Evolutionary conservation across 164 flowering plant genomes (phyloP), one percentile per base, ranked within the genome.

Genomic region (Akebia trifoliata): DNA sequence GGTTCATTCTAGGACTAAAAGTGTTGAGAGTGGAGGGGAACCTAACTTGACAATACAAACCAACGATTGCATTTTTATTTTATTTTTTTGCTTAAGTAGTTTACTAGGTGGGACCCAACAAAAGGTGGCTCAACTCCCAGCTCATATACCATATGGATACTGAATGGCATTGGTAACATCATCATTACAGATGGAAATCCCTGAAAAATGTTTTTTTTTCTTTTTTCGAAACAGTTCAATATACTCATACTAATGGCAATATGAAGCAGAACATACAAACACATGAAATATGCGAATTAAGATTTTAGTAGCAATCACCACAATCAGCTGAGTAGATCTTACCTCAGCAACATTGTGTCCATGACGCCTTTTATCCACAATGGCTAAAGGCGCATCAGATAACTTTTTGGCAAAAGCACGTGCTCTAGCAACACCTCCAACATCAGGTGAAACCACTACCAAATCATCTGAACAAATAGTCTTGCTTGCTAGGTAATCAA

Each of bases 391-490:
- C 6, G 98, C 98, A 85, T 93, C 98, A 17, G 95, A 93, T 60
- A 93, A 62, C 50, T 93, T 93, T 67, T 93, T 93, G 7, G 98
- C 98, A 78, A 93, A 93, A 59, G 95, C 94, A 54, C 98, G 95
- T 37, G 98, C 98, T 66, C 98, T 76, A 50, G 97, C 91, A 56
- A 93, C 98, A 53, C 98, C 98, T 38, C 98, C 98, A 69, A 93
- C 97, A 76, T 93, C 98, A 36, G 97, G 98, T 30, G 98, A 93
- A 58, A 93, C 98, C 73, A 93, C 98, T 5, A 93, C 96, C 83
- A 90, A 72, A 76, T 90, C 98, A 76, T 79, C 75, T 15, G 86
- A 84, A 53, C 77, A 72, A 15, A 90, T 84, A 14, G 72, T 70
- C 81, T 93, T 93, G 85, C 98, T 93, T 35, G 95, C 96, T 54